These are phyloP conservation scores for Nidularia pulvinata DNA, from an alignment of 768 basidiomycete species.

Conservation along the genomic window DNA sequence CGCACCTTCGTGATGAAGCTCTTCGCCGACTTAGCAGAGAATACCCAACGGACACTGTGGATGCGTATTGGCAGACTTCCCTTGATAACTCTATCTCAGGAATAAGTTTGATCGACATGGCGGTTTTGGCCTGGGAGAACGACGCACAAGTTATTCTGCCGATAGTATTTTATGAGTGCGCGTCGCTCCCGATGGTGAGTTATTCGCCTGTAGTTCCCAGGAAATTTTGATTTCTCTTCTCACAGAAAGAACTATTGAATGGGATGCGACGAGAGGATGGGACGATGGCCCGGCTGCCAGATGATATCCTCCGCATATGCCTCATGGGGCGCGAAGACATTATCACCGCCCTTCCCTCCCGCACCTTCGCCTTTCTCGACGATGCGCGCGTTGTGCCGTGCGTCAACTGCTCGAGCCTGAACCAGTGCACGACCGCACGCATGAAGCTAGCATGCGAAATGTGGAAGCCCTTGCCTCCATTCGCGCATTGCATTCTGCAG, in stretches of 20 bases:
- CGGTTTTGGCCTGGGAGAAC: not conserved
- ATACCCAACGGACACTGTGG: not conserved
- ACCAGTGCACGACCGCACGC: not conserved
- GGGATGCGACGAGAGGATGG: not conserved
- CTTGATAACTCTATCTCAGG: not conserved
- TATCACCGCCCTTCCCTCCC: not conserved
- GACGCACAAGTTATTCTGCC: not conserved
- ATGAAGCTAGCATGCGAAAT: not conserved
- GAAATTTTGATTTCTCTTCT: not conserved
- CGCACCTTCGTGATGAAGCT: not conserved
- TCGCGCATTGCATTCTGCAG: not conserved
- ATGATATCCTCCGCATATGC: not conserved
- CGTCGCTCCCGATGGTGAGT: not conserved
- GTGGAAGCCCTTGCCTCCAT: not conserved
- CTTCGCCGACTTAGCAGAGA: not conserved
- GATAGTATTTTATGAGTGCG: not conserved
- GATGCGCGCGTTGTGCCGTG: not conserved
- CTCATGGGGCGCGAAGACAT: not conserved
- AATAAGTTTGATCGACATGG: not conserved
- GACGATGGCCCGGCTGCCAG: not conserved
- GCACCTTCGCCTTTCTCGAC: not conserved
- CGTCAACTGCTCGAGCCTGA: not conserved
- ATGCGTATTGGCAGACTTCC: not conserved
- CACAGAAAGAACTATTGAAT: not conserved
- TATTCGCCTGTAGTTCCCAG: not conserved